Base-by-base conservation (phyloP, 108 stramenopile species). In the Conticribra guillardii region DNA sequence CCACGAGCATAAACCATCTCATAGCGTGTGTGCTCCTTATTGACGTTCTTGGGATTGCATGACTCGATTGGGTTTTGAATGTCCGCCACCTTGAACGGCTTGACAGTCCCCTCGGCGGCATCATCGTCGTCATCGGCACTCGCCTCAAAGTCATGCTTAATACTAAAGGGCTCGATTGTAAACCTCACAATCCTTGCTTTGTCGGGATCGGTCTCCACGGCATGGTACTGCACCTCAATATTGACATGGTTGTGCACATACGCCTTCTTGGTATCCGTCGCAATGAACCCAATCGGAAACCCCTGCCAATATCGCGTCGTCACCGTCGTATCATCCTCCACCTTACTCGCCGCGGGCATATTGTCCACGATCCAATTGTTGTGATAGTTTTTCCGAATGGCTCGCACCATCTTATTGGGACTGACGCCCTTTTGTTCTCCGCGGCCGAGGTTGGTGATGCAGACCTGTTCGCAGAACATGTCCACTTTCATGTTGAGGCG, bases 301-400 rank as follows among this genome's bases (percentile, higher is more conserved):
- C 98, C 98, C 67, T 96, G 91, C 69, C 85, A 89, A 74, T 98
- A 98, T 30, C 82, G 73, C 8, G 89, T 89, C 26, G 87, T 88
- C 29, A 84, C 56, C n/a, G 78, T 79, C 9, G 72, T 75, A 47
- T 89, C 94, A 57, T 89, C 78, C 56, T 92, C 87, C 30, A 88
- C 84, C 73, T 84, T 87, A 31, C 74, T 76, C 14, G 96, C 97
- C 8, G 96, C 89, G 21, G 97, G 92, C 7, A 99, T 84, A 81
- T 97, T 98, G 80, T 98, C 98, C 18, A 99, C 95, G 46, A 98
- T 98, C 99, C 96, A 97, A 77, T 99, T 97, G 71, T 96, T 93
- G 79, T 93, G 93, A 74, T 99, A 99, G 27, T 96, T 80, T 64
- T 95, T 85, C 11, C 93, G 92, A 70, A 99, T 97, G 72, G 93